phyloP scores from a whole-genome alignment of 768 basidiomycete species.

The Strobilomyces confusus region DNA sequence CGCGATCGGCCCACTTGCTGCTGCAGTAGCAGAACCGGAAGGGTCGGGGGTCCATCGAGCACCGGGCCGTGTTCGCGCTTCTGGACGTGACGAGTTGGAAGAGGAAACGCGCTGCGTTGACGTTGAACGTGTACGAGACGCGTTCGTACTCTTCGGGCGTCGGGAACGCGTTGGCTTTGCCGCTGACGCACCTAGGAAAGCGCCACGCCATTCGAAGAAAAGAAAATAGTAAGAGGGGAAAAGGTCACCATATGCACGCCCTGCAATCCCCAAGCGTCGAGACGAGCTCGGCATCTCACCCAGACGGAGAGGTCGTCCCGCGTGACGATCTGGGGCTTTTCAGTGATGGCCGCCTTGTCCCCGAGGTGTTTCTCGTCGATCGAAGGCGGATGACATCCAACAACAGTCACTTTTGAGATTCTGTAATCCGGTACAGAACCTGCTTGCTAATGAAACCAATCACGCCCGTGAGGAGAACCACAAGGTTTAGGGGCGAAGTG shows the following conservation, averaged over 20 bases:
- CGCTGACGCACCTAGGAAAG: constrained; percentile 24
- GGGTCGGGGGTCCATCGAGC: constrained; percentile 1
- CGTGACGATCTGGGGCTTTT: constrained; percentile 20
- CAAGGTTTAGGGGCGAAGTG: too few relatives aligned
- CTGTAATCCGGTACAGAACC: constrained; percentile 17
- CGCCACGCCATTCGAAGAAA: not conserved
- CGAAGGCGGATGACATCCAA: constrained; percentile 21
- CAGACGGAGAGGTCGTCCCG: constrained; percentile 24
- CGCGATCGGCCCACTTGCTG: constrained; percentile 20
- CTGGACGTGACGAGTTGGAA: constrained; percentile 14
- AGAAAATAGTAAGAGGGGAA: not conserved
- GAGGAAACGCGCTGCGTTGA: constrained; percentile 23
- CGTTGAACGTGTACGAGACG: constrained; percentile 22
- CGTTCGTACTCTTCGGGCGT: constrained; percentile 24
- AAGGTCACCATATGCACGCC: constrained; percentile 23
- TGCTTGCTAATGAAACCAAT: constrained; percentile 24
- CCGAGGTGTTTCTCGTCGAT: constrained; percentile 18
- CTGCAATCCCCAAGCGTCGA: constrained; percentile 19
- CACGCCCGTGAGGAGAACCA: constrained; percentile 26
- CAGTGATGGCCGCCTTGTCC: constrained; percentile 14
- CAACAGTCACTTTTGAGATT: constrained; percentile 23
- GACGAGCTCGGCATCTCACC: constrained; percentile 23
- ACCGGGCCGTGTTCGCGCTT: not conserved
- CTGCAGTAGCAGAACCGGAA: constrained; percentile 29
- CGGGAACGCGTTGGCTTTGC: constrained; percentile 19